These are phyloP conservation scores for Penicillium roqueforti DNA, from an alignment of 495 filamentous ascomycete genomes.

Conservation along the genomic window DNA sequence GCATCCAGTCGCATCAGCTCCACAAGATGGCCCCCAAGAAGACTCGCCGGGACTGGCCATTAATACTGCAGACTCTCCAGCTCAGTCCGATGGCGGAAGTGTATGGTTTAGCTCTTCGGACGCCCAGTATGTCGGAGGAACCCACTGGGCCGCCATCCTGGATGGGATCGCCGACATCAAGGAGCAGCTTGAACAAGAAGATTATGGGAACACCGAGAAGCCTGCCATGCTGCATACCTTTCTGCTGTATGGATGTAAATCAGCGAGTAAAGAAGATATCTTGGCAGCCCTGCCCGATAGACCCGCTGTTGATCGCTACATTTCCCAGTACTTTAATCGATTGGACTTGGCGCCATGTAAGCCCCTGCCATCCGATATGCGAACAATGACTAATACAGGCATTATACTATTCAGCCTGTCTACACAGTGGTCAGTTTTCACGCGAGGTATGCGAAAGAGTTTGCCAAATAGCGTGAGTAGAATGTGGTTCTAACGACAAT, in stretches of 20 bases:
- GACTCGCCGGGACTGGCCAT: neutral
- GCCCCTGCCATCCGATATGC: neutral
- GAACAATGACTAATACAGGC: neutral
- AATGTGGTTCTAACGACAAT: neutral
- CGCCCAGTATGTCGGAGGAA: neutral
- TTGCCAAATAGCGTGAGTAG: neutral
- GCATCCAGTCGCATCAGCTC: neutral
- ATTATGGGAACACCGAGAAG: neutral
- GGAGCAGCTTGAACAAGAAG: neutral
- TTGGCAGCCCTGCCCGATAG: neutral
- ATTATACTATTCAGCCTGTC: neutral
- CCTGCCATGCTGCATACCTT: neutral
- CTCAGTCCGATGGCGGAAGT: neutral
- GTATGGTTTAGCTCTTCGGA: neutral
- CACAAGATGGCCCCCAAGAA: neutral
- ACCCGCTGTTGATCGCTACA: neutral
- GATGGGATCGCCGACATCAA: neutral
- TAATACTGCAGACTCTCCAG: neutral
- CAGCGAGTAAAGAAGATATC: neutral
- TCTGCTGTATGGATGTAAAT: neutral
- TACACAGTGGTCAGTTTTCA: neutral
- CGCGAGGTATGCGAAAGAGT: neutral
- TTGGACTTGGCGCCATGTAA: neutral
- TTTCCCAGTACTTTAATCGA: neutral
- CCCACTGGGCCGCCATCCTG: neutral